phyloP scores from a whole-genome alignment of 2,329 filamentous ascomycete species.

The Dothistroma septosporum region DNA sequence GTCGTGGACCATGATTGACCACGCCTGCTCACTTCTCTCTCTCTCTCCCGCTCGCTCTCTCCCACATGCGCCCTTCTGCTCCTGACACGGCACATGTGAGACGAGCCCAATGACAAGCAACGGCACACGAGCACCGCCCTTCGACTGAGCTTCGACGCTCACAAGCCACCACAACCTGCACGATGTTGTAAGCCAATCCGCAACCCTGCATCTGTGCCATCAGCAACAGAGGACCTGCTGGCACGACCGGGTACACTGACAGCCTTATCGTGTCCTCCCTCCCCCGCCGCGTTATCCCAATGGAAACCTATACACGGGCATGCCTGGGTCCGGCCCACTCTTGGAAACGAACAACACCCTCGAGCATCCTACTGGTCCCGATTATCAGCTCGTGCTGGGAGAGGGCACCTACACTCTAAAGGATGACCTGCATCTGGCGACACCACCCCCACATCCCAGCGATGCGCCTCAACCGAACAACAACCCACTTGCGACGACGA shows the following conservation, averaged over 20 bases:
- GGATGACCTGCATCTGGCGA: constrained; percentile 88
- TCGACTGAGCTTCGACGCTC: constrained; percentile 1
- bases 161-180: constrained; percentile 6
- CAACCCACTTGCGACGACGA: constrained; percentile 83
- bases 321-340: constrained; percentile 63
- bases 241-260: constrained; percentile 12
- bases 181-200: constrained; percentile 17
- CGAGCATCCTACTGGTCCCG: constrained; percentile 71
- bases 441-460: constrained; percentile 90
- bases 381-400: constrained; percentile 86
- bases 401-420: constrained; percentile 91
- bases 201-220: constrained; percentile 13
- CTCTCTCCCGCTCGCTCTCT: neutral
- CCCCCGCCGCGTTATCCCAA: constrained; percentile 63
- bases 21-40: neutral
- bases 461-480: constrained; percentile 82
- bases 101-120: neutral
- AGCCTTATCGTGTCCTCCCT: constrained; percentile 21
- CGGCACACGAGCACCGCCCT: neutral
- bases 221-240: constrained; percentile 9
- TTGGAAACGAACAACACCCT: constrained; percentile 94
- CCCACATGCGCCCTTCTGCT: neutral
- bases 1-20: neutral
- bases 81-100: neutral
- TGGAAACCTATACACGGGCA: constrained; percentile 64